Percentiles rank a stretch among this genome's conserved stretches.
These are phyloP conservation scores for Candolleomyces efflorescens DNA, from an alignment of 768 basidiomycete genomes.

Conservation along the genomic window DNA sequence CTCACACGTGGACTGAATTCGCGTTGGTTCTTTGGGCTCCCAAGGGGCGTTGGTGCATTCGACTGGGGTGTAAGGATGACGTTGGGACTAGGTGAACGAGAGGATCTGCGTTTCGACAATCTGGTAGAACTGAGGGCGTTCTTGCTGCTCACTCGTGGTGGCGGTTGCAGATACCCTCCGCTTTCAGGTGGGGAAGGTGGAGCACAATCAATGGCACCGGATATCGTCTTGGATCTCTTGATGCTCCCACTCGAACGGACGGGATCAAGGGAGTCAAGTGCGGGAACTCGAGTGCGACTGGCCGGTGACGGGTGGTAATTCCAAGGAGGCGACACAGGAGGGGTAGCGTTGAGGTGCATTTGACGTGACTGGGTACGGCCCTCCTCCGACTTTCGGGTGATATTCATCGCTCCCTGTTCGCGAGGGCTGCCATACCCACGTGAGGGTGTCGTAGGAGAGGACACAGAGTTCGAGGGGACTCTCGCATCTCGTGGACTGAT, in stretches of 20 bases:
- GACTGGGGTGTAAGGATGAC: background rate
- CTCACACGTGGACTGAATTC: background rate
- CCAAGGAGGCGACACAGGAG: background rate
- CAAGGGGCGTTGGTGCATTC: background rate
- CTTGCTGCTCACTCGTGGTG: background rate
- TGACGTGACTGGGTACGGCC: background rate
- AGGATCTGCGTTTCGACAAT: background rate
- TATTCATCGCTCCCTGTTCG: too few species aligned
- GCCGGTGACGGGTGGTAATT: background rate
- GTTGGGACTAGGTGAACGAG: background rate
- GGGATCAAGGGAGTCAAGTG: constrained; percentile 1
- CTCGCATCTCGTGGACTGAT: too few species aligned
- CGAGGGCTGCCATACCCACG: too few species aligned
- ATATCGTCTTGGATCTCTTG: constrained; percentile 3
- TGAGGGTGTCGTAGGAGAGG: too few species aligned
- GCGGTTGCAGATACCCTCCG: background rate
- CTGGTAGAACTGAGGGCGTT: background rate
- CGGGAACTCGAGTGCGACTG: background rate
- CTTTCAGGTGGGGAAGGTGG: background rate
- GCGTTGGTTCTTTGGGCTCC: background rate
- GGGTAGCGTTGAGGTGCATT: background rate
- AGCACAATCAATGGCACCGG: background rate
- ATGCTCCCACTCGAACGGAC: background rate
- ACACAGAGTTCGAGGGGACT: too few species aligned
- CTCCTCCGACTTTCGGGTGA: too few species aligned